Percentiles rank a stretch among this genome's conserved stretches.
These are phyloP conservation scores for Niveomyces coronatus DNA, from an alignment of 2,329 filamentous ascomycete genomes.

Conservation along the genomic window DNA sequence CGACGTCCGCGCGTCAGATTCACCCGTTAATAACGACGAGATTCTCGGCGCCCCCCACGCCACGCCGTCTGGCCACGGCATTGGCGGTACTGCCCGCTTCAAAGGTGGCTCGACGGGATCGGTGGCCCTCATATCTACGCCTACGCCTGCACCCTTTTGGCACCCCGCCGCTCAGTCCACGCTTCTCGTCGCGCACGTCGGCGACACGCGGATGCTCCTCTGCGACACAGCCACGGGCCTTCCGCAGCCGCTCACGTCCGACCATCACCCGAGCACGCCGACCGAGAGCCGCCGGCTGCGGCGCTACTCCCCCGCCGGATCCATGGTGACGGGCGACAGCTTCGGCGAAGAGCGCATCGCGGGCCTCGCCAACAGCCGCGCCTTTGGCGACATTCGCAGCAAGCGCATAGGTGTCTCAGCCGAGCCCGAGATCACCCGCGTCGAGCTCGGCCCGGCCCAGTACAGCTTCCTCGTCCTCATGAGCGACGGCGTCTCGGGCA, in stretches of 20 bases:
- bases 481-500: slow-evolving; percentile 80
- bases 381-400: slow-evolving; percentile 84
- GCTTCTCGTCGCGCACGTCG: slow-evolving; percentile 79
- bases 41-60: slow-evolving; percentile 55
- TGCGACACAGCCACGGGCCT: slow-evolving; percentile 77
- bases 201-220: slow-evolving; percentile 83
- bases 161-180: slow-evolving; percentile 79
- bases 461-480: slow-evolving; percentile 85
- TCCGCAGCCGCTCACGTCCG: slow-evolving; percentile 72
- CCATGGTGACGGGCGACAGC: slow-evolving; percentile 78
- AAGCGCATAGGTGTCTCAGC: slow-evolving; percentile 92
- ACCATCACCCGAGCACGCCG: slow-evolving; percentile 87
- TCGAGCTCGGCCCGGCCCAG: slow-evolving; percentile 73
- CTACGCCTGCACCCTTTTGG: slow-evolving; percentile 89
- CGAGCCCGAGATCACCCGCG: slow-evolving; percentile 75
- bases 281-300: slow-evolving; percentile 73
- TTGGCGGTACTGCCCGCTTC: slow-evolving; percentile 71
- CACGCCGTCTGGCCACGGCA: slow-evolving; percentile 46
- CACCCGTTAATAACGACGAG: slow-evolving; percentile 75
- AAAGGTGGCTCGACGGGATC: slow-evolving; percentile 91
- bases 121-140: slow-evolving; percentile 81
- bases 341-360: slow-evolving; percentile 96
- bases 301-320: slow-evolving; percentile 63
- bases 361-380: slow-evolving; percentile 84
- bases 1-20: slow-evolving; percentile 60